Evolutionary conservation across 1,284 basidiomycete species (phyloP).

Genomic region (Cutaneotrichosporon sp.): DNA sequence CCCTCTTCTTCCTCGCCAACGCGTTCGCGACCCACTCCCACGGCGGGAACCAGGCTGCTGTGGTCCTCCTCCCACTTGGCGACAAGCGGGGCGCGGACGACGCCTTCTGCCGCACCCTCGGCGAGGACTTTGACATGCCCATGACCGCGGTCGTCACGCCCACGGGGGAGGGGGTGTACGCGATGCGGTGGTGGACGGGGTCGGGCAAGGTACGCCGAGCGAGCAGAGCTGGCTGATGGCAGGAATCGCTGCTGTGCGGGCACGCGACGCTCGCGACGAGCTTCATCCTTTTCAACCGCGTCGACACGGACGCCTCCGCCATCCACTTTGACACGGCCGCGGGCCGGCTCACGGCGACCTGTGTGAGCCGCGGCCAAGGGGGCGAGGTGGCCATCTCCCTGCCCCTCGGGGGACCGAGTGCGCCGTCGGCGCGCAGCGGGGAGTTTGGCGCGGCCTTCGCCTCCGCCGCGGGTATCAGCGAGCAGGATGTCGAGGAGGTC

Average conservation of each 20-base stretch:
- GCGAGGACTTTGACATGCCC: slow-evolving; percentile 39
- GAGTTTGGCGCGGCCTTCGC: neutral
- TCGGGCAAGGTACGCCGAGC: slow-evolving; percentile 31
- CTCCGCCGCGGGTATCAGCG: neutral
- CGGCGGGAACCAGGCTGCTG: slow-evolving; percentile 46
- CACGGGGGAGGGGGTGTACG: slow-evolving; percentile 4
- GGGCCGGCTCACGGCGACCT: slow-evolving; percentile 29
- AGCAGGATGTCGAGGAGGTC: neutral
- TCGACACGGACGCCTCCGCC: slow-evolving; percentile 30
- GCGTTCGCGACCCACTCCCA: slow-evolving; percentile 36
- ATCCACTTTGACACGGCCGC: slow-evolving; percentile 31
- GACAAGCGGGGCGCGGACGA: slow-evolving; percentile 29
- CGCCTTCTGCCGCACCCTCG: slow-evolving; percentile 28
- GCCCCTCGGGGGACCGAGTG: neutral
- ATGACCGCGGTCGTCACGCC: slow-evolving; percentile 35
- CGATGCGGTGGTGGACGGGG: slow-evolving; percentile 39
- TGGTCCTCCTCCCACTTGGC: slow-evolving; percentile 34
- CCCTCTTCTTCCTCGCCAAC: slow-evolving; percentile 38
- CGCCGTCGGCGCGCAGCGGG: neutral
- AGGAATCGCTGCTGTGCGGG: slow-evolving; percentile 44
- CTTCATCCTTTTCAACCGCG: slow-evolving; percentile 12
- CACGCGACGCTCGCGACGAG: slow-evolving; percentile 44
- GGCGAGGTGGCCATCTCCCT: slow-evolving; percentile 4
- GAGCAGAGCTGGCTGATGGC: slow-evolving; percentile 8
- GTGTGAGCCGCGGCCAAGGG: neutral